A percentile compares a stretch with the other conserved stretches of the same genome.
These are phyloP conservation scores for Fusarium kyushuense DNA, from an alignment of 2,329 filamentous ascomycete genomes.

Conservation along the genomic window DNA sequence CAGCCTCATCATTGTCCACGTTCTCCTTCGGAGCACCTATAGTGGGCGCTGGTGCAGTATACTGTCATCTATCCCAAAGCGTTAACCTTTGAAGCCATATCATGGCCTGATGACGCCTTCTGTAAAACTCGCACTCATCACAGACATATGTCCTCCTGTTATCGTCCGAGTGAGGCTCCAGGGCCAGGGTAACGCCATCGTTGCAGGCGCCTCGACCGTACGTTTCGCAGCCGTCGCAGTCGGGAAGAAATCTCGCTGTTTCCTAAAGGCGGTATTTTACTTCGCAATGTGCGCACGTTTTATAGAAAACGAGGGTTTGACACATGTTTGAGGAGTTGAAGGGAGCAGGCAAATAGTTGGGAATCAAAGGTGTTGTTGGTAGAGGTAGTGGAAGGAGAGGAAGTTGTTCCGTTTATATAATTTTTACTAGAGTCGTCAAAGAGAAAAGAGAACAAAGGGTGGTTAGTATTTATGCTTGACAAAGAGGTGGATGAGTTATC, in stretches of 20 bases:
- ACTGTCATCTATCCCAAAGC: constrained; percentile 15
- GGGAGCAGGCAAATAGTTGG: background rate
- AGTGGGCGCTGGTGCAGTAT: background rate
- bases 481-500: background rate
- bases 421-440: no score
- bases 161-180: constrained; percentile 31
- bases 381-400: background rate
- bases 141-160: constrained; percentile 30
- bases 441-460: background rate
- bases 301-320: constrained; percentile 34
- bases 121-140: constrained; percentile 18
- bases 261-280: constrained; percentile 33
- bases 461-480: constrained; percentile 6
- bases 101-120: constrained; percentile 14
- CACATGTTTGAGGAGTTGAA: constrained; percentile 23
- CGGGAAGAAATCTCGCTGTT: constrained; percentile 35
- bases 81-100: constrained; percentile 23
- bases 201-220: constrained; percentile 35
- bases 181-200: constrained; percentile 28
- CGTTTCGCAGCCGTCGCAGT: constrained; percentile 38
- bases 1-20: background rate
- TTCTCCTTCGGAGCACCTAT: background rate
- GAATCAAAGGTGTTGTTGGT: background rate
- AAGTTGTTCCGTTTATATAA: background rate
- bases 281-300: constrained; percentile 40